Evolutionary conservation across 2,329 filamentous ascomycete species (phyloP).

Genomic region (Colletotrichum musae): DNA sequence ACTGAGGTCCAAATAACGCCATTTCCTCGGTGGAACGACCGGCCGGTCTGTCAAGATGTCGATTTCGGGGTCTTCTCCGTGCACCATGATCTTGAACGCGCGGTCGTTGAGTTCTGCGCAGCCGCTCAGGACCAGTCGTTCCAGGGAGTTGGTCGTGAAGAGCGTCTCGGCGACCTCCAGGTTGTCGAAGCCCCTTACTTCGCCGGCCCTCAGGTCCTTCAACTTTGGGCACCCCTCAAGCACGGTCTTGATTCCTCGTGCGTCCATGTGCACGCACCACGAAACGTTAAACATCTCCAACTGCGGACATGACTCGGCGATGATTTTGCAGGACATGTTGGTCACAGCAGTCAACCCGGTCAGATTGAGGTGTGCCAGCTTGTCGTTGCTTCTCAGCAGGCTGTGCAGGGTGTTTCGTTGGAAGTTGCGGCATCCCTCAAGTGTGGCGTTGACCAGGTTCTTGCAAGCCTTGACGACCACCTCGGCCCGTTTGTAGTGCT

Average conservation of each 20-base stretch:
- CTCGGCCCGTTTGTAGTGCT: conserved; percentile 83
- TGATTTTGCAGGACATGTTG: conserved; percentile 88
- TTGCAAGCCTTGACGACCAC: conserved; percentile 86
- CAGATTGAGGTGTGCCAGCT: conserved; percentile 87
- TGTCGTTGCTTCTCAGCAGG: conserved; percentile 80
- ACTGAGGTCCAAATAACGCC: conserved; percentile 89
- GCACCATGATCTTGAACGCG: conserved; percentile 79
- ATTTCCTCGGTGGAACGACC: conserved; percentile 80
- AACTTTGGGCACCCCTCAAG: conserved; percentile 81
- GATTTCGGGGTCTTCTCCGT: conserved; percentile 82
- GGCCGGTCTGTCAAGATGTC: conserved; percentile 85
- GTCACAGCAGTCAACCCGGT: conserved; percentile 85
- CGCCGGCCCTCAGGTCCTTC: conserved; percentile 84
- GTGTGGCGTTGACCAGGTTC: conserved; percentile 88
- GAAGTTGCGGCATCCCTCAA: conserved; percentile 92
- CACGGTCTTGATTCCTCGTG: conserved; percentile 80
- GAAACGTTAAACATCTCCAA: conserved; percentile 91
- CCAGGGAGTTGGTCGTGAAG: conserved; percentile 85
- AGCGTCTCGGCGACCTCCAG: conserved; percentile 79
- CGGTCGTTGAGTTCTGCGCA: conserved; percentile 85
- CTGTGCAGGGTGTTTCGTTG: conserved; percentile 83
- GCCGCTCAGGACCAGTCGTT: conserved; percentile 85
- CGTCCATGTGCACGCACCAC: conserved; percentile 91
- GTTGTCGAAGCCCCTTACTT: conserved; percentile 85
- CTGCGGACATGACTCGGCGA: conserved; percentile 83